Conservation (phyloP, 176 grass and related monocot species). For the Avena atlantica region DNA sequence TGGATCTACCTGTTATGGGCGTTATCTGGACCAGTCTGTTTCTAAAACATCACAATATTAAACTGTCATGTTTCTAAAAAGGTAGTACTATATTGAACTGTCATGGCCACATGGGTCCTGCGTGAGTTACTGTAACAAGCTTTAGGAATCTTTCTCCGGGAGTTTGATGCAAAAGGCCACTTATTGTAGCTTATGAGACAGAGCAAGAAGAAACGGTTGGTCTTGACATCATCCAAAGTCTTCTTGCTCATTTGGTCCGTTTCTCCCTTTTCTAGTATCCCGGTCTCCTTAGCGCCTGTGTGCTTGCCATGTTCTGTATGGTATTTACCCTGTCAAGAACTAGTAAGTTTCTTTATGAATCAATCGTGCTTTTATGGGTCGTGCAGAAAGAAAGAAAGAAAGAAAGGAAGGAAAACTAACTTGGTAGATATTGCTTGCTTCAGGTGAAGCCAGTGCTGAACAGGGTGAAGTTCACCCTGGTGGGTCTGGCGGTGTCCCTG, state of each 20-base stretch:
- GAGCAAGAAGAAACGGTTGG: not conserved
- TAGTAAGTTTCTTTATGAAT: not conserved
- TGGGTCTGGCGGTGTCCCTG: slow-evolving; percentile 80
- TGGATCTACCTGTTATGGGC: not conserved
- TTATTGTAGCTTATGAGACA: not conserved
- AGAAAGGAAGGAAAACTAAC: not conserved
- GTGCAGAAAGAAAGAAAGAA: not conserved
- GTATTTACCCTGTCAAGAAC: not conserved
- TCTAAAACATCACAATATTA: slow-evolving; percentile 2
- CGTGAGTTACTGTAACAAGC: not conserved
- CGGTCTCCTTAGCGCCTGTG: not conserved
- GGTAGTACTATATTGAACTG: not conserved
- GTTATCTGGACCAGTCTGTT: slow-evolving; percentile 17
- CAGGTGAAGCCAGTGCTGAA: slow-evolving; percentile 94
- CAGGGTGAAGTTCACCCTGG: slow-evolving; percentile 87
- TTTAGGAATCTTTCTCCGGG: not conserved
- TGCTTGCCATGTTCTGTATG: not conserved
- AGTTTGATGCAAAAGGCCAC: not conserved
- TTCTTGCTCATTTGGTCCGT: not conserved
- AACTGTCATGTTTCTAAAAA: not conserved
- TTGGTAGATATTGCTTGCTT: not conserved
- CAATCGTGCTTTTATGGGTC: not conserved
- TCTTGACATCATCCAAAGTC: not conserved
- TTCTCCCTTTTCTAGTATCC: not conserved
- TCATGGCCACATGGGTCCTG: not conserved